Evolutionary conservation across 352 stramenopile species (phyloP), one percentile per base, ranked within the genome.

Genomic region (Phytophthora capsici): DNA sequence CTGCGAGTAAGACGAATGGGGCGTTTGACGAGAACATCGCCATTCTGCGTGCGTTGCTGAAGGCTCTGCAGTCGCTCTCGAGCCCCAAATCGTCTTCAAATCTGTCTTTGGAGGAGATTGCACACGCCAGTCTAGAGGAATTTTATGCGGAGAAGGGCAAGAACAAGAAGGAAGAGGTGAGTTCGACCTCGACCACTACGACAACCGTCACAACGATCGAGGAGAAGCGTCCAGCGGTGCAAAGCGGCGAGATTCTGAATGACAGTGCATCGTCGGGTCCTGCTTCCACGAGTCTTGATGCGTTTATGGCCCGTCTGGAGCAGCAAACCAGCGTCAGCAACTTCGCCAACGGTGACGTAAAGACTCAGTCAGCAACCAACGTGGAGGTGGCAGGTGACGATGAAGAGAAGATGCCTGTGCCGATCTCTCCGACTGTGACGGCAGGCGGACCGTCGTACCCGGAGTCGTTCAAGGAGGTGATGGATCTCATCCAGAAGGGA

Each of bases 401-500:
- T 0, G 76, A 83, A 53, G 63, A 81, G 48, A 82, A 80, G 38
- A 62, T 60, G 44, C 38, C 58, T n/a, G 51, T 59, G 8, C 38
- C 56, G 4, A 63, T 64, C 20, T 57, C 58, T 45, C 53, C 63
- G 23, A 71, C 57, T 1, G 55, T 58, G 43, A 67, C 52, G 16
- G 49, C 36, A 5, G 55, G 41, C 2, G 74, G 77, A 3, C 84
- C 84, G 17, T 58, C 77, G 22, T 91, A 89, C 49, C 84, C 84
- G 0, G 73, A 88, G 51, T 90, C 84, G 5, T 93, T 93, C 55
- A 84, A 71, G 8, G 80, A 93, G 7, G 80, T 93, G 28, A 88
- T 90, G 80, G 76, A 87, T 64, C 71, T 90, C 62, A 70, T 93
- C 38, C 82, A 90, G 55, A 88, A 88, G 61, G 82, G 82, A 12